phyloP scores from a whole-genome alignment of 768 basidiomycete species.

The Phylloporus sp. region DNA sequence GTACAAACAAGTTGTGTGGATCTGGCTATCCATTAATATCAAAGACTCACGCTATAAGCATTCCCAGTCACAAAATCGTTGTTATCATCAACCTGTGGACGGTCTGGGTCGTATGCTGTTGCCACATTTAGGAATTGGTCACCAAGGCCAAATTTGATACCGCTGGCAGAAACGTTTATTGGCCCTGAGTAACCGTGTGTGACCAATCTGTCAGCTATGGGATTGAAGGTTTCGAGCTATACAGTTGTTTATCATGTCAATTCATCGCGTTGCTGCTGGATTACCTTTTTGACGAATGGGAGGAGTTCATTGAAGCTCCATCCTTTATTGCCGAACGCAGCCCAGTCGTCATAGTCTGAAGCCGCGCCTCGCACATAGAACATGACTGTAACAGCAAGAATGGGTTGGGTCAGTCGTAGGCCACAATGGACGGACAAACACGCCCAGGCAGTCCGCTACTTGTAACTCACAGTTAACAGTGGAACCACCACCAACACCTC shows the following conservation, averaged over 20 bases:
- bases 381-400: conserved; percentile 8
- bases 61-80: conserved; percentile 39
- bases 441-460: not conserved
- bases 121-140: conserved; percentile 47
- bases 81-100: conserved; percentile 41
- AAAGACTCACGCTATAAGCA: conserved; percentile 21
- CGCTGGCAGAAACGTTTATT: conserved; percentile 20
- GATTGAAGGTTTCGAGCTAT: conserved; percentile 32
- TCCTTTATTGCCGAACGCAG: conserved; percentile 17
- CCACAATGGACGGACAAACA: not conserved
- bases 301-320: conserved; percentile 26
- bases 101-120: conserved; percentile 43
- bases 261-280: too few relatives aligned
- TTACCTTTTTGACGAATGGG: conserved; percentile 25
- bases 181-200: conserved; percentile 37
- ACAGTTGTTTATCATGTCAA: not conserved
- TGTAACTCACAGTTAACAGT: conserved; percentile 16
- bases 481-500: conserved; percentile 26
- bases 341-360: conserved; percentile 30
- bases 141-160: conserved; percentile 14
- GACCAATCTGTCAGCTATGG: conserved; percentile 11
- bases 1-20: not conserved
- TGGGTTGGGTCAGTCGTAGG: not conserved
- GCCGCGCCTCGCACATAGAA: conserved; percentile 21
- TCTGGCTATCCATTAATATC: not conserved